Percentiles rank a stretch among this genome's conserved stretches.
These are phyloP conservation scores for Penicillium turbatum DNA, from an alignment of 495 filamentous ascomycete genomes.

Conservation along the genomic window DNA sequence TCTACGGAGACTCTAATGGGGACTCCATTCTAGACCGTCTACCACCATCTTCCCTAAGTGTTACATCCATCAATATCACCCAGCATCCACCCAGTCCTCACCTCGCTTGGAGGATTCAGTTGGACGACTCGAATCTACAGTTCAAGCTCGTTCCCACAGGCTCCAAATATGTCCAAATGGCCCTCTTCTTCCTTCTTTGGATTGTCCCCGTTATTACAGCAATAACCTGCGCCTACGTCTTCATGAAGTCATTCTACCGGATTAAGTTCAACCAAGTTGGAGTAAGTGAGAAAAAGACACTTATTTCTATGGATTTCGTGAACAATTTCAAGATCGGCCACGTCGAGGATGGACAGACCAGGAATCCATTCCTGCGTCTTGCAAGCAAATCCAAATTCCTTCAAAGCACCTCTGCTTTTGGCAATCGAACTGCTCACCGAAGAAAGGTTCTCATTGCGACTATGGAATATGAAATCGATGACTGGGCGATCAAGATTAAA, in stretches of 20 bases:
- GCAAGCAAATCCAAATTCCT: constrained; percentile 43
- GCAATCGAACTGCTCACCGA: constrained; percentile 39
- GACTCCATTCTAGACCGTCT: constrained; percentile 61
- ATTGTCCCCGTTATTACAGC: constrained; percentile 52
- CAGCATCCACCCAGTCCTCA: constrained; percentile 50
- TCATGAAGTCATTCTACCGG: constrained; percentile 63
- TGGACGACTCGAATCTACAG: constrained; percentile 52
- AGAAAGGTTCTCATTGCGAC: constrained; percentile 62
- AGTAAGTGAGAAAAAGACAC: constrained; percentile 46
- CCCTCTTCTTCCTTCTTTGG: constrained; percentile 54
- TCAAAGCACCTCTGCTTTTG: constrained; percentile 44
- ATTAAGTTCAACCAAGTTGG: constrained; percentile 69
- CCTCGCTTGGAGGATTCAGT: constrained; percentile 51
- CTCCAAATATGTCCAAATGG: constrained; percentile 52
- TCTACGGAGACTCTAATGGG: constrained; percentile 58
- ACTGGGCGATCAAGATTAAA: constrained; percentile 69
- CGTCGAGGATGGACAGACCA: constrained; percentile 19
- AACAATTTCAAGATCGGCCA: constrained; percentile 24
- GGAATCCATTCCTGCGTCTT: constrained; percentile 30
- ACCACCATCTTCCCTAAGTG: constrained; percentile 55
- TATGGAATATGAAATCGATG: constrained; percentile 72
- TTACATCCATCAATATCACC: constrained; percentile 59
- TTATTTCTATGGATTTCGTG: constrained; percentile 36
- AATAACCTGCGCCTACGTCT: constrained; percentile 50
- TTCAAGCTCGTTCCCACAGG: constrained; percentile 54